Base-by-base conservation (phyloP, 2,329 filamentous ascomycete genomes). In the Xylariaceae sp. region DNA sequence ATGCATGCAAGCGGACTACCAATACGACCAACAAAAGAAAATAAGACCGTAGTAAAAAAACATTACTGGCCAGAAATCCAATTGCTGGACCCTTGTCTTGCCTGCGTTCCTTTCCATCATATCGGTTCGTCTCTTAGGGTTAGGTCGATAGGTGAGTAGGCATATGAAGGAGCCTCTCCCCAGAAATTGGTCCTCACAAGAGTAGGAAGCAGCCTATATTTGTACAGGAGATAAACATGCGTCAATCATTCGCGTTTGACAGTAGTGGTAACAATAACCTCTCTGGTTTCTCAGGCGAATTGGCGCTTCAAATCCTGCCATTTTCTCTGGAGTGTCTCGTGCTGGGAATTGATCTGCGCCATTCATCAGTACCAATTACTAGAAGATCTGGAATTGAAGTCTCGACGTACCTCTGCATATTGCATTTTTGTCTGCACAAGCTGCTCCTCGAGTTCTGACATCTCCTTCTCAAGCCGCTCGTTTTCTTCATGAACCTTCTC, bases 401-500 rank as follows among this genome's bases (percentile, higher is more conserved):
- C 37, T 45, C n/a, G 45, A 78, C 87, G 78, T 81, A 96, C 93
- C 86, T 97, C 91, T 49, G 94, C 94, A 77, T 92, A 92, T 67
- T 85, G 84, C 89, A 99, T 89, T 81, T 99, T 99, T 1, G 92
- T 94, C 69, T 88, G 85, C 59, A 99, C 93, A 61, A 99, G 77
- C 71, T 92, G 86, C 73, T 92, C 89, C 77, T 97, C 94, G 78
- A 97, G 89, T 64, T 97, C 92, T 4, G 84, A 81, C 81, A 96
- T 83, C 67, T 94, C 90, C 69, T 96, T 93, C 73, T 97, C 92
- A 62, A 99, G 76, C 53, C 81, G 84, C 55, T 89, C 82, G 67
- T 97, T 99, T 75, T 96, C 91, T 64, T 96, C 92, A 67, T 97
- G 92, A 6, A 97, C 92, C 66, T 95, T 91, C 58, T 89, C 83